Conservation (phyloP, 768 basidiomycete species). For the Grammothele lineata region DNA sequence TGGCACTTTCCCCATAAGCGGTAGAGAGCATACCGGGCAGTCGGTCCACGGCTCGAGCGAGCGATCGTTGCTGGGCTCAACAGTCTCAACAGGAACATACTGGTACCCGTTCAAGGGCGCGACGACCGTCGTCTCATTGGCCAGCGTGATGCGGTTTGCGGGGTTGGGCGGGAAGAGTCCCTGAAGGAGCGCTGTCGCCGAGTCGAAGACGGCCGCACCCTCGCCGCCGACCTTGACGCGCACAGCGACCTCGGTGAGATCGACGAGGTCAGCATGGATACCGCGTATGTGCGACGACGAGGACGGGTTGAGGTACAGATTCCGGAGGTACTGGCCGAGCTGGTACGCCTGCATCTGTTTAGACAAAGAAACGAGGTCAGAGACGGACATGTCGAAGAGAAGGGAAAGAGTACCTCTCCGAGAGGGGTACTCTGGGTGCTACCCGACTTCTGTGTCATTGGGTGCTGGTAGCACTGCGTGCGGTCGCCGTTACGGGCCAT, state of each 20-base stretch:
- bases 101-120: constrained; percentile 76
- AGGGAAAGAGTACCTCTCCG: constrained; percentile 52
- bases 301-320: constrained; percentile 59
- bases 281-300: constrained; percentile 67
- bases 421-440: constrained; percentile 72
- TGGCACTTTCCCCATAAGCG: background rate
- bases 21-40: constrained; percentile 42
- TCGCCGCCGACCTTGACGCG: constrained; percentile 83
- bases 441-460: constrained; percentile 56
- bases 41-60: constrained; percentile 78
- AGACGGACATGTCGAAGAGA: background rate
- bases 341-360: constrained; percentile 62
- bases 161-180: constrained; percentile 82
- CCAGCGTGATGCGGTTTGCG: constrained; percentile 68
- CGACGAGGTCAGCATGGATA: constrained; percentile 63
- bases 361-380: background rate
- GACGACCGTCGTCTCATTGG: constrained; percentile 67
- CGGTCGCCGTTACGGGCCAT: constrained; percentile 80
- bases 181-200: constrained; percentile 79
- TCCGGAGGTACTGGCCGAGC: constrained; percentile 59
- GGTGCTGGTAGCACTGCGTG: constrained; percentile 65
- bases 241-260: constrained; percentile 69
- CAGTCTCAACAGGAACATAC: constrained; percentile 89
- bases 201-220: constrained; percentile 84
- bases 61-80: constrained; percentile 78